A percentile compares a stretch with the other conserved stretches of the same genome.
phyloP scores from a whole-genome alignment of 192 early-diverging fungal species.

The Linnemannia elongata region DNA sequence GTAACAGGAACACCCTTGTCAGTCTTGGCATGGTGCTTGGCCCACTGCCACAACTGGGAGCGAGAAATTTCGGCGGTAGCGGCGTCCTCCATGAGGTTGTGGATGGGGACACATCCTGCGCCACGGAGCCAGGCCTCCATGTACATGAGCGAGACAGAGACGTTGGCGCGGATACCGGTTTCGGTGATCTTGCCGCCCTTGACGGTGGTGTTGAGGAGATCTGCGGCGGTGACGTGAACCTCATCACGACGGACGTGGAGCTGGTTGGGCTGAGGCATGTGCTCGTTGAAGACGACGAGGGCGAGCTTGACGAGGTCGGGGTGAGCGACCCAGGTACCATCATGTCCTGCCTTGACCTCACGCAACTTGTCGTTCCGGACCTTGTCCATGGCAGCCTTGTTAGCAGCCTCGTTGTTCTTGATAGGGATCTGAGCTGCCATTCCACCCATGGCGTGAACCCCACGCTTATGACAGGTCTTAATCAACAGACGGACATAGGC shows the following conservation, averaged over 20 bases:
- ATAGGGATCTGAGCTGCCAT: constrained; percentile 99
- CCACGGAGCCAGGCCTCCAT: constrained; percentile 98
- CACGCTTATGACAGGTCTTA: constrained; percentile 98
- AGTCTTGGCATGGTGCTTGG: constrained; percentile 85
- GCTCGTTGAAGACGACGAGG: constrained; percentile 89
- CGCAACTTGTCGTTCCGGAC: constrained; percentile 96
- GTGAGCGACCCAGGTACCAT: constrained; percentile 98
- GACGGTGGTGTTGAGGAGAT: constrained; percentile 86
- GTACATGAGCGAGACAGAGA: constrained; percentile 92
- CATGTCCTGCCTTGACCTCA: constrained; percentile 96
- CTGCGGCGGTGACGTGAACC: constrained; percentile 83
- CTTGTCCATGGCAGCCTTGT: constrained; percentile 92
- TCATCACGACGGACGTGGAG: constrained; percentile 93
- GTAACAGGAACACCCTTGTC: constrained; percentile 87
- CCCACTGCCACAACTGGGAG: constrained; percentile 99
- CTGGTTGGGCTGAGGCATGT: constrained; percentile 98
- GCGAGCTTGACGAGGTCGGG: constrained; percentile 95
- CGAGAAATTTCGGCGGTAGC: constrained; percentile 98
- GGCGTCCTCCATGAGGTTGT: constrained; percentile 98
- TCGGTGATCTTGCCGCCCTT: constrained; percentile 86
- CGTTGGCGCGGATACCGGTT: constrained; percentile 91
- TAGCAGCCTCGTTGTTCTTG: constrained; percentile 92
- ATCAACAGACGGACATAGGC: constrained; percentile 97
- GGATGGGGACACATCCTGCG: constrained; percentile 96
- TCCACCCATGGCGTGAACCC: constrained; percentile 99